Base-by-base conservation (phyloP, 2,329 filamentous ascomycete species). In the Tolypocladium tundrense region DNA sequence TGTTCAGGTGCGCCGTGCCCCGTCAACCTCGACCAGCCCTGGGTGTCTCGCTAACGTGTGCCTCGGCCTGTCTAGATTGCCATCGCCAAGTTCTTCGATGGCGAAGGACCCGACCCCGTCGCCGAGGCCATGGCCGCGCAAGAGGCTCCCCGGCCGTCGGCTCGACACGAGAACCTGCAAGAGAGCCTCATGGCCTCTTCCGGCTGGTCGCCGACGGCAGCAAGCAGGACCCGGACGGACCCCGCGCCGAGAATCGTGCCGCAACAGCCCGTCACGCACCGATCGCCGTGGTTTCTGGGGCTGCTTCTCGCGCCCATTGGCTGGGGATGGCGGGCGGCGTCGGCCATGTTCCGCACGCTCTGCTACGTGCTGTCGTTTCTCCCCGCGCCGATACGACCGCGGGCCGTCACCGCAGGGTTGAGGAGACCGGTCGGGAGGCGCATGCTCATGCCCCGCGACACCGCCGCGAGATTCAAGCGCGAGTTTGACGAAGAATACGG, bases 401-500 rank as follows among this genome's bases (percentile, higher is more conserved):
- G 79, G 24, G 73, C 77, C 8, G 72, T 83, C 24, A 82, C 80
- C 21, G 73, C 72, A 3, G 79, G 81, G 1, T 74, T 79, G 59
- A 77, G 81, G 59, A 86, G 85, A 63, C 86, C 86, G 1, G 84
- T 79, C 60, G 87, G 88, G 4, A 82, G 93, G 40, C 82, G 90
- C 63, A 83, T 90, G 64, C 76, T 97, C 51, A 88, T 88, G 68
- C 91, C 93, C 1, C 85, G 89, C 58, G 94, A 99, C 68, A 93
- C 91, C 1, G 91, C 93, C 0, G 87, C 89, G 33, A 81, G 94
- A 39, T 96, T 97, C 71, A 88, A 90, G 67, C 84, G 93, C 10
- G 92, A 97, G 66, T 96, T 99, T 64, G 91, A 96, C 66, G 94
- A 99, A 73, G 90, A 96, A 66, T 94, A 97, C 68, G 91, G 91